A percentile compares a stretch with the other conserved stretches of the same genome.
phyloP scores from a whole-genome alignment of 495 filamentous ascomycete genomes.

The Penicillium desertorum region DNA sequence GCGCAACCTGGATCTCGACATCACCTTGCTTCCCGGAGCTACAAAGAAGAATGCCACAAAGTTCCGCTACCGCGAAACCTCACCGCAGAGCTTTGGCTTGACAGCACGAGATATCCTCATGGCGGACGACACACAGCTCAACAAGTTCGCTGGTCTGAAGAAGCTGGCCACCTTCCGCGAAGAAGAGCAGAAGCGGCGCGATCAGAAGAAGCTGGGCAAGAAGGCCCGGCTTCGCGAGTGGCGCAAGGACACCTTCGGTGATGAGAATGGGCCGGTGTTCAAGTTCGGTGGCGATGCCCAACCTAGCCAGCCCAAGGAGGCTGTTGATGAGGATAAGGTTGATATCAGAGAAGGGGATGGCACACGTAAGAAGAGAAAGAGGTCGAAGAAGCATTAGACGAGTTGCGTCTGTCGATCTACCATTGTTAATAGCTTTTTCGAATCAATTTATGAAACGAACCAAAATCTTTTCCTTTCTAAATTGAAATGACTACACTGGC shows the following conservation, averaged over 20 bases:
- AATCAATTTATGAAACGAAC: background rate
- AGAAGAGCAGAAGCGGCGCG: conserved; percentile 78
- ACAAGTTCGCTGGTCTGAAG: conserved; percentile 89
- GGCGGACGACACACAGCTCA: conserved; percentile 82
- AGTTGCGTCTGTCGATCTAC: background rate
- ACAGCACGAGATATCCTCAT: conserved; percentile 88
- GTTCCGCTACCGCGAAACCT: conserved; percentile 94
- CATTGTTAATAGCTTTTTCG: conserved; percentile 16
- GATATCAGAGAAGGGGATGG: conserved; percentile 50
- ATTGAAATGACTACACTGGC: background rate
- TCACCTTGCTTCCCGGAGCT: conserved; percentile 55
- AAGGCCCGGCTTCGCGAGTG: conserved; percentile 86
- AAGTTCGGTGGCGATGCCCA: conserved; percentile 29
- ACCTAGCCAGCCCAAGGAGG: conserved; percentile 26
- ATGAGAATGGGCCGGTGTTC: conserved; percentile 58
- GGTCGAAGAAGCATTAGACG: conserved; percentile 49
- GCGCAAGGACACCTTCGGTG: conserved; percentile 89
- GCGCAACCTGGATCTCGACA: conserved; percentile 70
- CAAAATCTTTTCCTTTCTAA: background rate
- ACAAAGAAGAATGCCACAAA: conserved; percentile 53
- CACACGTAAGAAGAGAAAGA: conserved; percentile 49
- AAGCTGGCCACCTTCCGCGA: conserved; percentile 90
- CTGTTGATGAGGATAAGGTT: conserved; percentile 31
- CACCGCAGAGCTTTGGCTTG: conserved; percentile 83
- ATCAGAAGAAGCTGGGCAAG: conserved; percentile 85